Base-by-base conservation (phyloP, 495 filamentous ascomycete genomes). In the Cercophora newfieldiana region DNA sequence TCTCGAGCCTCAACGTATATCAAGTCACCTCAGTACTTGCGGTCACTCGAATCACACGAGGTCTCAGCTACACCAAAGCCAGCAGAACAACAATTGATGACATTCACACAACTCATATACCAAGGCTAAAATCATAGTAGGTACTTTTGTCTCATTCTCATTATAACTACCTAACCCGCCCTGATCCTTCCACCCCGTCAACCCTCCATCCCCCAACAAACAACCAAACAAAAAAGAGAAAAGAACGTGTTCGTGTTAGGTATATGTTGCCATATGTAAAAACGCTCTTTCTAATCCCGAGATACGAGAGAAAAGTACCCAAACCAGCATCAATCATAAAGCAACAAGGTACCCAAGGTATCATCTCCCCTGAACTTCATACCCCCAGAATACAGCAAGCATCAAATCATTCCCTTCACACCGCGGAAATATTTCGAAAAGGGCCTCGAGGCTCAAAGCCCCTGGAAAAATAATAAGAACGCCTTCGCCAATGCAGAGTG, bases 181-280 rank as follows among this genome's bases (percentile, higher is more conserved):
- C 18, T 44, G 10, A 44, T 14, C 12, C 37, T 14, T 16, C 2
- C 18, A 5, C 10, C 3, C 37, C 37, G 3, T 44, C 37, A 6
- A 8, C 37, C 37, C 12, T 44, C 18, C 37, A 8, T 6, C 4
- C 37, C 37, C 30, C 30, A 33, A 33, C 30, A 5, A 12, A 12
- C 37, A 44, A 44, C 37, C 37, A 44, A n/a, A 55, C 1, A 26
- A 55, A 55, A 55, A 7, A 26, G 8, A 16, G 22, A 55, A 55
- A 28, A 28, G 51, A 55, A 55, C 26, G 51, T 55, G 21, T n/a
- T 44, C 37, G 37, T 44, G 37, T 44, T 6, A 18, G 16, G 44
- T 49, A 55, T 55, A 55, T 55, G 51, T 55, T 55, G 51, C 51
- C 51, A 55, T 55, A 55, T 55, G 51, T 55, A 16, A 54, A 16